Evolutionary conservation across 176 grass and related monocot species (phyloP).

Genomic region (Cenchrus purpureus): DNA sequence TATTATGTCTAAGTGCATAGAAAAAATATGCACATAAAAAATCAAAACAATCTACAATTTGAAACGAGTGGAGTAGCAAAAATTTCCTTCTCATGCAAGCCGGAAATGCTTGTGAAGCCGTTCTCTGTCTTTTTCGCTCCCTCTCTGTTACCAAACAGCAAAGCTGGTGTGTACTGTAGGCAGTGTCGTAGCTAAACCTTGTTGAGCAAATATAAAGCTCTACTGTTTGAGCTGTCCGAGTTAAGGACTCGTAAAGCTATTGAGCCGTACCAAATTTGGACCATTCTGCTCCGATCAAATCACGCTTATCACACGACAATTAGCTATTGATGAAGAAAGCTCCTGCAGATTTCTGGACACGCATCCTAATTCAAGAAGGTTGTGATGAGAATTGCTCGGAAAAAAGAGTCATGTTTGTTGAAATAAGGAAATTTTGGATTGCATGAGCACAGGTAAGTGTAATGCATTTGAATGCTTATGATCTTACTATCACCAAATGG

Average conservation of each 20-base stretch:
- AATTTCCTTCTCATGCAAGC: neutral
- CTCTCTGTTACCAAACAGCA: neutral
- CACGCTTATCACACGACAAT: neutral
- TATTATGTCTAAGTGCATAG: too few relatives aligned
- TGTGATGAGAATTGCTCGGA: neutral
- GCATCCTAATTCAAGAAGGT: neutral
- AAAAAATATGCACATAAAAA: too few relatives aligned
- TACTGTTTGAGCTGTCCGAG: conserved; percentile 5
- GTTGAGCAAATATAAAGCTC: conserved; percentile 10
- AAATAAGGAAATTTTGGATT: too few relatives aligned
- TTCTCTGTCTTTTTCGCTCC: neutral
- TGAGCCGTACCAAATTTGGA: neutral
- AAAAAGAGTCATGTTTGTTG: too few relatives aligned
- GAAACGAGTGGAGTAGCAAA: too few relatives aligned
- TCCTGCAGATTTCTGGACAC: neutral
- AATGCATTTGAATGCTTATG: too few relatives aligned
- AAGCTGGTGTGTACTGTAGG: neutral
- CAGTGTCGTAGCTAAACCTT: neutral
- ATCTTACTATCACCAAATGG: too few relatives aligned
- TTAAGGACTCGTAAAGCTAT: conserved; percentile 22
- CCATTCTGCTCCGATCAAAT: conserved; percentile 9
- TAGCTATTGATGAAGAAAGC: neutral
- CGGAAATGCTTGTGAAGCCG: neutral
- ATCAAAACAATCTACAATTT: too few relatives aligned
- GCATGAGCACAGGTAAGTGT: too few relatives aligned